These are phyloP conservation scores for Oryza glaberrima DNA, from an alignment of 176 grass and related monocot genomes.

Conservation along the genomic window DNA sequence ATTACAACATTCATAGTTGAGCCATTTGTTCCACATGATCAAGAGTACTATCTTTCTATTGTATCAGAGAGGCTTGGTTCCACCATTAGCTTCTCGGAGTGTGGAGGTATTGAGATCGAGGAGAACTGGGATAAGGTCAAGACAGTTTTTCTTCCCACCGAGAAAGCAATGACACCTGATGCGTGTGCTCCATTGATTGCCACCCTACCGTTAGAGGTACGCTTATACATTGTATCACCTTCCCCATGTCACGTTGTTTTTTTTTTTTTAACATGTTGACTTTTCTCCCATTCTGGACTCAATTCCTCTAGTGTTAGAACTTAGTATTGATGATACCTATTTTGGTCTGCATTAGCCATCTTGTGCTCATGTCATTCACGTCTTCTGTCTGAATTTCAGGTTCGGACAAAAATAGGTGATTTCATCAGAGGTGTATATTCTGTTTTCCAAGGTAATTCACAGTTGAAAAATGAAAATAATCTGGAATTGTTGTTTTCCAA, in stretches of 20 bases:
- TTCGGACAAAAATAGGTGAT: constrained; percentile 81
- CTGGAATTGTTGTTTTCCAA: not conserved
- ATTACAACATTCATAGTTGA: constrained; percentile 97
- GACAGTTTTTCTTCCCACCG: constrained; percentile 75
- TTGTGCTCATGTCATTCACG: not conserved
- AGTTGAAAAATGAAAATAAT: constrained; percentile 6
- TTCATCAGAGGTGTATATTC: constrained; percentile 82
- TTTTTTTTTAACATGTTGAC: not conserved
- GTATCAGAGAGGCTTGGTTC: constrained; percentile 85
- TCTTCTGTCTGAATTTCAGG: constrained; percentile 51
- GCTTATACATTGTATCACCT: not conserved
- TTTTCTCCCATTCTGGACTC: not conserved
- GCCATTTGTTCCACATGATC: constrained; percentile 88
- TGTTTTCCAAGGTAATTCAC: constrained; percentile 88
- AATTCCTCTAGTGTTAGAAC: constrained; percentile 6
- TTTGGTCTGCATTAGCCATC: constrained; percentile 19
- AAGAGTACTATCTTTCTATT: constrained; percentile 93
- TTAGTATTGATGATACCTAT: not conserved
- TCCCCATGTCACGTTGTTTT: not conserved
- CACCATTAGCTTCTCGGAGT: constrained; percentile 94
- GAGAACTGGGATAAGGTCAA: constrained; percentile 99
- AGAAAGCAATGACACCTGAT: constrained; percentile 81
- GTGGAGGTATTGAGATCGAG: constrained; percentile 94
- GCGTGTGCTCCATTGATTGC: constrained; percentile 83
- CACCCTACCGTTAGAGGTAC: constrained; percentile 92